Evolutionary conservation across 2,329 filamentous ascomycete species (phyloP).

Genomic region (Ascochyta clinopodiicola): DNA sequence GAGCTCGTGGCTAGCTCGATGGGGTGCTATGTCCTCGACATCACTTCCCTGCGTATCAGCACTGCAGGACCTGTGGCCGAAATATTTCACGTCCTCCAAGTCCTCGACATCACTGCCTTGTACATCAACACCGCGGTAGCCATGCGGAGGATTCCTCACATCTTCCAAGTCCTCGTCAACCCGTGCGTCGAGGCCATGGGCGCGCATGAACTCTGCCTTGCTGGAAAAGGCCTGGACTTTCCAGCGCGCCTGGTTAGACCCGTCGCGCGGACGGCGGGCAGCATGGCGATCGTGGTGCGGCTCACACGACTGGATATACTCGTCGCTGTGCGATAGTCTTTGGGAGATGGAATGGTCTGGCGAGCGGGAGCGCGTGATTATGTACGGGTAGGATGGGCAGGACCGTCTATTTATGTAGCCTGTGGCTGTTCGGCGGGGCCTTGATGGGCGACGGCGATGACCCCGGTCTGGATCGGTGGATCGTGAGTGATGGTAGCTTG

Average conservation of each 20-base stretch:
- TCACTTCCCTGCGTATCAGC: not conserved
- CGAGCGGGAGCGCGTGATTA: not conserved
- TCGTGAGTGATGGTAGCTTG: not conserved
- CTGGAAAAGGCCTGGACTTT: not conserved
- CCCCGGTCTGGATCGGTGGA: not conserved
- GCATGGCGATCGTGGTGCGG: not conserved
- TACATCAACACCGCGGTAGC: too few species aligned
- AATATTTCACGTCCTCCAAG: not conserved
- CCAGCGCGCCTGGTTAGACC: not conserved
- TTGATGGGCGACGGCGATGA: not conserved
- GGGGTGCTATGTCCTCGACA: not conserved
- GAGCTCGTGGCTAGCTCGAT: not conserved
- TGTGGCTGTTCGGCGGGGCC: constrained; percentile 2
- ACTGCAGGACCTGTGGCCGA: not conserved
- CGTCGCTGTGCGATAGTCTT: not conserved
- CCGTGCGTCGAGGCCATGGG: too few species aligned
- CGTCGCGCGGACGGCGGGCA: not conserved
- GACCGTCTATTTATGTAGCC: constrained; percentile 2
- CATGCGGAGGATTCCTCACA: too few species aligned
- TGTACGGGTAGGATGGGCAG: constrained; percentile 5
- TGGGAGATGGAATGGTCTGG: constrained; percentile 1
- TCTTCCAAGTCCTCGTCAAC: not conserved
- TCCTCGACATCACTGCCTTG: not conserved
- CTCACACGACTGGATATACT: not conserved
- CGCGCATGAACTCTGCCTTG: not conserved